phyloP scores from a whole-genome alignment of 2,329 filamentous ascomycete genomes.

The Hypomyces perniciosus region DNA sequence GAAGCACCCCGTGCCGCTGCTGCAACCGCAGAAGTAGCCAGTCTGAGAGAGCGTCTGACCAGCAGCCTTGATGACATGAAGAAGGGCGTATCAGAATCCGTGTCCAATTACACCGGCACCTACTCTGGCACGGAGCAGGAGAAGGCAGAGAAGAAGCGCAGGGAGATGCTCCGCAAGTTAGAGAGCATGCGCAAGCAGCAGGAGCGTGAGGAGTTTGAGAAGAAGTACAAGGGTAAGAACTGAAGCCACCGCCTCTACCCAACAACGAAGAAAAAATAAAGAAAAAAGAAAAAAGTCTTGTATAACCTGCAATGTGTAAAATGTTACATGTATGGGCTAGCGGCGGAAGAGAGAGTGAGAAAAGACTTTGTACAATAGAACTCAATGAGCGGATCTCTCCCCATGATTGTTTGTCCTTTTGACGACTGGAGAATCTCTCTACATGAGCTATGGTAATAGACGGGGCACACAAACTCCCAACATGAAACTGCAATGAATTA shows the following conservation, averaged over 20 bases:
- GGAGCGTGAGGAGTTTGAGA: conserved; percentile 33
- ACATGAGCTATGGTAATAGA: conserved; percentile 14
- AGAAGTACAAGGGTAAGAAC: conserved; percentile 33
- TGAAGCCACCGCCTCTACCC: conserved; percentile 13
- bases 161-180: conserved; percentile 28
- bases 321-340: background rate
- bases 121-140: conserved; percentile 27
- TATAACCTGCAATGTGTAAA: conserved; percentile 1
- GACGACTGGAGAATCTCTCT: background rate
- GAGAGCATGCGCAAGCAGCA: conserved; percentile 31
- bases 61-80: conserved; percentile 31
- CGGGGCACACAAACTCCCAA: conserved; percentile 13
- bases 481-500: background rate
- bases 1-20: conserved; percentile 28
- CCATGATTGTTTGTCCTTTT: background rate
- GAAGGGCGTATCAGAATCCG: conserved; percentile 30
- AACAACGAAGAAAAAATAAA: background rate
- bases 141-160: conserved; percentile 30
- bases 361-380: conserved; percentile 17
- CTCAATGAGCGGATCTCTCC: background rate
- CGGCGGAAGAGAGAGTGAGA: background rate
- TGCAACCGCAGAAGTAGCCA: background rate
- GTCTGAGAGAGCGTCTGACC: conserved; percentile 24
- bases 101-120: conserved; percentile 30
- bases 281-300: conserved; percentile 3